A percentile compares a stretch with the other conserved stretches of the same genome.
Conservation (phyloP, 2,329 filamentous ascomycete genomes). For the Pestalotiopsis sp. region DNA sequence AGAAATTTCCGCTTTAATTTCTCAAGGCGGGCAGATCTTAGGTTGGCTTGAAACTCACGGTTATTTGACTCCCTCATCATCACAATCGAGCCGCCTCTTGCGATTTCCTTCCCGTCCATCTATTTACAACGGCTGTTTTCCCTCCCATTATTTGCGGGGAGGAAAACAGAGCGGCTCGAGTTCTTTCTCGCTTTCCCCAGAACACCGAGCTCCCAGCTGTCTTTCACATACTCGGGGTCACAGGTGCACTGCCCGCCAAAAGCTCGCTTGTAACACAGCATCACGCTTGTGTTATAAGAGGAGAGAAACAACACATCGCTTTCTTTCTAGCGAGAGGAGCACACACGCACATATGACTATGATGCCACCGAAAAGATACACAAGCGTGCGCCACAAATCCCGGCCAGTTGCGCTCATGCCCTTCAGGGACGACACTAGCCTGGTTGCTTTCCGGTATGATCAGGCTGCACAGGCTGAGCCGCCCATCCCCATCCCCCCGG, state of each 20-base stretch:
- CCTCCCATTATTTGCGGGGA: not conserved
- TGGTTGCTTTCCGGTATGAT: slow-evolving; percentile 64
- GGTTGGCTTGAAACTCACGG: not conserved
- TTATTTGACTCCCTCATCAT: not conserved
- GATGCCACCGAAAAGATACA: slow-evolving; percentile 42
- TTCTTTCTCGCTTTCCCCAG: not conserved
- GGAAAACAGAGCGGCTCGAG: not conserved
- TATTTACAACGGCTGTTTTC: not conserved
- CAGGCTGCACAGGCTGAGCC: slow-evolving; percentile 60
- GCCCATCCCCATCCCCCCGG: slow-evolving; percentile 55
- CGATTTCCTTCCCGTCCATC: not conserved
- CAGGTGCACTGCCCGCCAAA: not conserved
- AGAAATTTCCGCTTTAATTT: not conserved
- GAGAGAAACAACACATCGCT: not conserved
- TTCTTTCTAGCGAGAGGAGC: not conserved
- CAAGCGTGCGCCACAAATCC: slow-evolving; percentile 45
- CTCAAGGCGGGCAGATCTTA: not conserved
- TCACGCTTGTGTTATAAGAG: not conserved
- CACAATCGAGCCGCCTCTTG: not conserved
- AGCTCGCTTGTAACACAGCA: not conserved
- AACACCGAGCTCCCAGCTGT: not conserved
- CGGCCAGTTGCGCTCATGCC: slow-evolving; percentile 37
- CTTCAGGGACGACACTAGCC: slow-evolving; percentile 50
- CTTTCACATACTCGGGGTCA: not conserved
- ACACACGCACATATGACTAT: not conserved